Percentiles rank a stretch among this genome's conserved stretches.
Conservation (phyloP, 2,329 filamentous ascomycete genomes). For the Fusarium illudens region DNA sequence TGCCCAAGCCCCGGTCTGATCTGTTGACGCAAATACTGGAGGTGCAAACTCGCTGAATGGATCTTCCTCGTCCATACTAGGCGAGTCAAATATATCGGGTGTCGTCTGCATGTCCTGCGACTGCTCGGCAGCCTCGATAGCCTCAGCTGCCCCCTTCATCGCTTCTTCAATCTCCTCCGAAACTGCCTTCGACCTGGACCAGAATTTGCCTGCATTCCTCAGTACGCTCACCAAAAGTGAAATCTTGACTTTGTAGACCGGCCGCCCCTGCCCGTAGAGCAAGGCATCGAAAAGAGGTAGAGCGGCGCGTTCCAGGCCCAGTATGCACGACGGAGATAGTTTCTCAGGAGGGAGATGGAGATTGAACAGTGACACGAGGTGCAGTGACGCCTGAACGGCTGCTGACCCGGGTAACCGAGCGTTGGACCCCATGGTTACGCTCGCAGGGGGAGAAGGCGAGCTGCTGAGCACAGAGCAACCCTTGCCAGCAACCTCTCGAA, state of each 20-base stretch:
- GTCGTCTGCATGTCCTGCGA: background rate
- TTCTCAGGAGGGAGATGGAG: constrained; percentile 26
- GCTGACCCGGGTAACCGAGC: constrained; percentile 6
- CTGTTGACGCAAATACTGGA: background rate
- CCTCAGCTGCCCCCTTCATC: background rate
- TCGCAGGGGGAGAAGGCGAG: background rate
- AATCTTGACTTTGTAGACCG: constrained; percentile 14
- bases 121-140: background rate
- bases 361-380: constrained; percentile 29
- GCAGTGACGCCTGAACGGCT: constrained; percentile 29
- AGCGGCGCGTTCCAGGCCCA: constrained; percentile 22
- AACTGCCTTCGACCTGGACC: constrained; percentile 22
- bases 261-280: background rate
- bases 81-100: background rate
- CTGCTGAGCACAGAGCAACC: constrained; percentile 2
- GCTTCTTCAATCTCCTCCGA: constrained; percentile 11
- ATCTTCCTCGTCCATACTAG: background rate
- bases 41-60: background rate
- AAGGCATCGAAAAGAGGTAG: constrained; percentile 20
- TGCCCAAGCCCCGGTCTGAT: background rate
- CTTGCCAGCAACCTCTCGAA: background rate
- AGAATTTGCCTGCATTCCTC: constrained; percentile 31
- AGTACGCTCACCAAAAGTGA: constrained; percentile 21
- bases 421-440: background rate
- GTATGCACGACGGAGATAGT: constrained; percentile 35